phyloP scores from a whole-genome alignment of 345 rosid genomes.

The Eucalyptus erythrocorys region DNA sequence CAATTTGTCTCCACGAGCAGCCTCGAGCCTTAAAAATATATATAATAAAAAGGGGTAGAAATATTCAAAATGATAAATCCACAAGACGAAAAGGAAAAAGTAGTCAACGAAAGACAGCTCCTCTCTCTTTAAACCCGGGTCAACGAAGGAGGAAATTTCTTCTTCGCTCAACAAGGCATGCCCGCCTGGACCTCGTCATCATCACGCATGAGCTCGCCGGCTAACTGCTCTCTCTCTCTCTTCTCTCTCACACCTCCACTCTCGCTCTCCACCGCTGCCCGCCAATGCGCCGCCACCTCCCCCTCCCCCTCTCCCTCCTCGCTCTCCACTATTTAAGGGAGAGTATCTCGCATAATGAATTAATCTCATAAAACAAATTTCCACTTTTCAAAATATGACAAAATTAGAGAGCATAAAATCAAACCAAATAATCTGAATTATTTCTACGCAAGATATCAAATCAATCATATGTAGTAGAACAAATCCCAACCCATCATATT shows the following conservation, averaged over 20 bases:
- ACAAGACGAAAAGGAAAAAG: background rate
- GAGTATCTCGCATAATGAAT: too few species aligned
- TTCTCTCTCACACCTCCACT: background rate
- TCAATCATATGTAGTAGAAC: too few species aligned
- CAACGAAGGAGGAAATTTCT: background rate
- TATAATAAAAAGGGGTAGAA: background rate
- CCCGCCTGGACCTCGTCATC: background rate
- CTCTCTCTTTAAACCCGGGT: background rate
- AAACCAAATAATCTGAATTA: too few species aligned
- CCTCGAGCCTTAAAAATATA: background rate
- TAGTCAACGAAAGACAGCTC: constrained; percentile 2
- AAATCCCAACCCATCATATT: too few species aligned
- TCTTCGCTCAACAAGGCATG: background rate
- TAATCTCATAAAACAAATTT: too few species aligned
- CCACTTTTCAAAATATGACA: too few species aligned
- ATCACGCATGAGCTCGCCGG: background rate
- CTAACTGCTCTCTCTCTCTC: background rate
- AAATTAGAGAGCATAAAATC: too few species aligned
- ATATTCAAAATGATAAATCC: background rate
- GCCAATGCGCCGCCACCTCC: background rate
- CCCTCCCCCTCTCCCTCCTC: background rate
- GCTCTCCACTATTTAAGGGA: too few species aligned
- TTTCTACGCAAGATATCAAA: too few species aligned
- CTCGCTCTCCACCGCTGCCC: background rate
- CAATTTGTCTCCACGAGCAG: background rate